A percentile compares a stretch with the other conserved stretches of the same genome.
phyloP scores from a whole-genome alignment of 1,284 basidiomycete genomes.

The Austroboletus olivaceoglutinosus region DNA sequence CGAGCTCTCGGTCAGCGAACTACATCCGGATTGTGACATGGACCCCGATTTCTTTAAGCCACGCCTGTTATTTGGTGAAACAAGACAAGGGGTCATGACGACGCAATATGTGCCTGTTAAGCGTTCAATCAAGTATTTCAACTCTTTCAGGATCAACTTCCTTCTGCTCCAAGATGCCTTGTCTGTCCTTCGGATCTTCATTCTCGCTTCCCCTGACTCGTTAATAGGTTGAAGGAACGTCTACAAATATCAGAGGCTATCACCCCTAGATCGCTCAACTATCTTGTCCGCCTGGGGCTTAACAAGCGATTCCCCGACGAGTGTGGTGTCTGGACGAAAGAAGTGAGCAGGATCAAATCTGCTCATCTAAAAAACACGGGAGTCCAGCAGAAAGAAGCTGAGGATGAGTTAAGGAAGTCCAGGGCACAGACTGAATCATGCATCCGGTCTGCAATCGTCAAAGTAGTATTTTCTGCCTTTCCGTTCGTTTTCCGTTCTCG shows the following conservation, averaged over 20 bases:
- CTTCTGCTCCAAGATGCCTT: conserved; percentile 21
- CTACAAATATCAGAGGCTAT: conserved; percentile 32
- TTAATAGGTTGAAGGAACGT: conserved; percentile 25
- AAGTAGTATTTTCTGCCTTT: conserved; percentile 26
- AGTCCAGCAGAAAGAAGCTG: conserved; percentile 10
- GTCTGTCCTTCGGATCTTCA: conserved; percentile 12
- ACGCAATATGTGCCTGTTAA: conserved; percentile 23
- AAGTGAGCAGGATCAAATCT: conserved; percentile 10
- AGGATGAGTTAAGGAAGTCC: conserved; percentile 8
- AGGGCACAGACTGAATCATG: conserved; percentile 15
- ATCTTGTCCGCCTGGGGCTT: conserved; percentile 36
- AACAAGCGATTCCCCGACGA: conserved; percentile 28
- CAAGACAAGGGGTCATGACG: conserved; percentile 35
- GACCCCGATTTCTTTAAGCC: conserved; percentile 28
- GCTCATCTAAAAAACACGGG: conserved; percentile 5
- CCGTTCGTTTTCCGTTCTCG: conserved; percentile 23
- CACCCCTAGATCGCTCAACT: conserved; percentile 26
- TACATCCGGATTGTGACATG: conserved; percentile 22
- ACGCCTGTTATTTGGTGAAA: conserved; percentile 35
- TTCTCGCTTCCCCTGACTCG: background rate
- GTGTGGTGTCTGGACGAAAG: conserved; percentile 27
- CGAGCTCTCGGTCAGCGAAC: conserved; percentile 8
- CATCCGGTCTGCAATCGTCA: conserved; percentile 28
- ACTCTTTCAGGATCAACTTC: conserved; percentile 1
- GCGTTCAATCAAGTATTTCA: conserved; percentile 7